A percentile compares a stretch with the other conserved stretches of the same genome.
These are phyloP conservation scores for Nepenthes gracilis DNA, from an alignment of 148 eudicot species.

Conservation along the genomic window DNA sequence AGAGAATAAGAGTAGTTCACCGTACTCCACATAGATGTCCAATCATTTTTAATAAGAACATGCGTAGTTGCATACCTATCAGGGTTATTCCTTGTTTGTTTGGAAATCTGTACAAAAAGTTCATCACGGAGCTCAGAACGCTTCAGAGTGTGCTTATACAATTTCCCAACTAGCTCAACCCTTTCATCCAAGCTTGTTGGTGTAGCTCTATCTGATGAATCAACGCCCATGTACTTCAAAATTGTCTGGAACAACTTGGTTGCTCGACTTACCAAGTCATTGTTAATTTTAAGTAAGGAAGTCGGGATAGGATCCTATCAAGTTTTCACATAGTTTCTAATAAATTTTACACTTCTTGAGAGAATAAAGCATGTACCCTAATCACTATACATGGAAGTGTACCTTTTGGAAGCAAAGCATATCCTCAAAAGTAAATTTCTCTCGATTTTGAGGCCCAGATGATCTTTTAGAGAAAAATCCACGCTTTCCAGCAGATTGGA, in stretches of 20 bases:
- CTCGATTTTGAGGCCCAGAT: constrained; percentile 58
- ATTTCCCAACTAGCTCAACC: constrained; percentile 74
- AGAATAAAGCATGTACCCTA: background rate
- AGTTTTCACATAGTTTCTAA: constrained; percentile 2
- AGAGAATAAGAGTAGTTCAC: too few relatives aligned
- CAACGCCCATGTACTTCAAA: constrained; percentile 92
- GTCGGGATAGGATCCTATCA: constrained; percentile 96
- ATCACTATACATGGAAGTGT: constrained; percentile 6
- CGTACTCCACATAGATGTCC: background rate
- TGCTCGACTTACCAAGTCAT: constrained; percentile 75
- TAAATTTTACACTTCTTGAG: background rate
- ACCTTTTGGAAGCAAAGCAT: constrained; percentile 99
- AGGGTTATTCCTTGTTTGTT: constrained; percentile 93
- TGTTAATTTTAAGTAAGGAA: constrained; percentile 70
- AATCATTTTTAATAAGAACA: background rate
- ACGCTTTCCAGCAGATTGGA: constrained; percentile 77
- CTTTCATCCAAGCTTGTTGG: constrained; percentile 82
- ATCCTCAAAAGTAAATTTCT: constrained; percentile 92
- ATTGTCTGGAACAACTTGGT: constrained; percentile 82
- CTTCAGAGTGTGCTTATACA: constrained; percentile 85
- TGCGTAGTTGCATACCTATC: constrained; percentile 42
- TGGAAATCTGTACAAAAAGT: constrained; percentile 86
- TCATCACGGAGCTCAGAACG: constrained; percentile 97
- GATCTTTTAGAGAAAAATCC: constrained; percentile 84
- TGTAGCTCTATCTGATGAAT: constrained; percentile 55